Conservation (phyloP, 495 filamentous ascomycete genomes). For the Glutinoglossum americanum region DNA sequence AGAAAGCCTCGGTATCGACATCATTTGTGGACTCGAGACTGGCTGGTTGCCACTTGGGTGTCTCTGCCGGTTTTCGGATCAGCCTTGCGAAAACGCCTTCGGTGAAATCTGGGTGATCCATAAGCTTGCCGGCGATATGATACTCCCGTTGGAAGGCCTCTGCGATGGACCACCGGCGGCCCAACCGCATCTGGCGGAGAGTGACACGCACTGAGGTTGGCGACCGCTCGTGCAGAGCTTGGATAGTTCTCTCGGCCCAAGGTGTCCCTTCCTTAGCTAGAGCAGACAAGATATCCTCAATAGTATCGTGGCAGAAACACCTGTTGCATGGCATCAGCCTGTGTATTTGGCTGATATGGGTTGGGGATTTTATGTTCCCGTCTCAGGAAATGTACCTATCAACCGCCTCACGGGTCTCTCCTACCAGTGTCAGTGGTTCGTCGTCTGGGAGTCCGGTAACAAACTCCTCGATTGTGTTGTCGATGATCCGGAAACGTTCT, state of each 20-base stretch:
- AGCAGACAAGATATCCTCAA: slow-evolving; percentile 48
- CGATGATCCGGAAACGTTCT: slow-evolving; percentile 45
- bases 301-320: slow-evolving; percentile 43
- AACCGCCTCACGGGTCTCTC: slow-evolving; percentile 48
- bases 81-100: slow-evolving; percentile 65
- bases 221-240: slow-evolving; percentile 48
- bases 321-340: slow-evolving; percentile 14
- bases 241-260: slow-evolving; percentile 59
- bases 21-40: slow-evolving; percentile 36
- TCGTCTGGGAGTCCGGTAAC: slow-evolving; percentile 56
- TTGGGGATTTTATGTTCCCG: slow-evolving; percentile 4
- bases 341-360: background rate
- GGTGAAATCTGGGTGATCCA: slow-evolving; percentile 69
- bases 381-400: slow-evolving; percentile 24
- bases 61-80: slow-evolving; percentile 36
- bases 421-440: slow-evolving; percentile 37
- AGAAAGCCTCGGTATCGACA: slow-evolving; percentile 34
- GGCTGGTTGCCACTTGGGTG: slow-evolving; percentile 49
- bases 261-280: slow-evolving; percentile 31
- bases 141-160: slow-evolving; percentile 71
- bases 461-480: slow-evolving; percentile 81
- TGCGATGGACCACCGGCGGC: slow-evolving; percentile 49
- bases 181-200: slow-evolving; percentile 56
- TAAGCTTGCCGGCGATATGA: slow-evolving; percentile 59
- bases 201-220: slow-evolving; percentile 72